Evolutionary conservation across 108 stramenopile species (phyloP), one percentile per base, ranked within the genome.

Genomic region (Parietichytrium sp.): DNA sequence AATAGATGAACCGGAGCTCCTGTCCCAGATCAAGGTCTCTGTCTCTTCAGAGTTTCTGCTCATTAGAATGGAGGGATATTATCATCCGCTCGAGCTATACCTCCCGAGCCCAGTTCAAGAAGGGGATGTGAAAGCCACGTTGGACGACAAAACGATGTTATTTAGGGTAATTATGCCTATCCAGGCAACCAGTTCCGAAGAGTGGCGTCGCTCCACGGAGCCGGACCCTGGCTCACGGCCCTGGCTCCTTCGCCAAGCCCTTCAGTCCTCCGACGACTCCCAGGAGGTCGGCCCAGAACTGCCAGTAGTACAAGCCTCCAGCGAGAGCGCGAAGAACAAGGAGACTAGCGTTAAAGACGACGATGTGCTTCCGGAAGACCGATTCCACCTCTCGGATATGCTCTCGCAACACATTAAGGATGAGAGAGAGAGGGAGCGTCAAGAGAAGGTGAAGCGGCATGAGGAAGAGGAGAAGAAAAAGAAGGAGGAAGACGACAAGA

Each of bases 301-400:
- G n/a, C n/a, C n/a, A n/a, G n/a, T n/a, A n/a, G n/a, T n/a, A n/a
- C n/a, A n/a, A n/a, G n/a, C 52, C 53, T 20, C 26, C n/a, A 30
- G 33, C 27, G 81, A 54, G 54, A 16, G 26, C 12, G 54, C 54
- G n/a, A 13, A 20, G n/a, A 20, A 3, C 13, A 15, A 23, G 48
- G 12, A 55, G 81, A 54, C 27, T 54, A 13, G 36, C 80, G 61
- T 72, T 82, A 13, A 54, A 15, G 82, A 61, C n/a, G 72, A 81
- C 3, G 83, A 85, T 18, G 83, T 15, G 15, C 84, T 85, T 3
- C 84, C 84, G 2, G 84, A 85, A 25, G 84, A 85, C 55, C 54
- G 81, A 27, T 85, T 85, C 45, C 84, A 85, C 52, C 26, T 72
- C 25, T 81, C 80, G 2, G 84, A 85, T 36, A 84, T 84, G 81